phyloP scores from a whole-genome alignment of 805 yeast genomes.

The Hanseniaspora jakobsenii region DNA sequence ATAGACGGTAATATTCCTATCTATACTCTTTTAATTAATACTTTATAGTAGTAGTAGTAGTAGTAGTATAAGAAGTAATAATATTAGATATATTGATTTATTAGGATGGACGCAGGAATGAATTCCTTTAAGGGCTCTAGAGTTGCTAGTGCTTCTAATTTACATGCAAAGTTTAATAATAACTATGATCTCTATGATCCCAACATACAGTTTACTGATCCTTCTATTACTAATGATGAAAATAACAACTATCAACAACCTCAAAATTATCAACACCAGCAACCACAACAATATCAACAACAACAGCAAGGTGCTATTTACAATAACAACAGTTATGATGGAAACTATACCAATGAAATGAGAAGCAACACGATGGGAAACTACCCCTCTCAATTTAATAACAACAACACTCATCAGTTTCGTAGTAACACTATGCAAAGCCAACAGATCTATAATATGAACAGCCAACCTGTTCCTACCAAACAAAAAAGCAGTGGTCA shows the following conservation, averaged over 20 bases:
- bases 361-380: background rate
- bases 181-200: background rate
- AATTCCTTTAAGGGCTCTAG: constrained; percentile 2
- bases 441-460: constrained; percentile 3
- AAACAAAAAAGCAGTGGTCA: background rate
- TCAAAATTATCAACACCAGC: background rate
- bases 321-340: too few species aligned
- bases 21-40: too few species aligned
- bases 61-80: too few species aligned
- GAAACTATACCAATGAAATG: background rate
- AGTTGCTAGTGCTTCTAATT: background rate
- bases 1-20: too few species aligned
- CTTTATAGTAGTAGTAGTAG: too few species aligned
- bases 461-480: background rate
- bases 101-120: constrained; percentile 15
- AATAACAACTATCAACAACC: background rate
- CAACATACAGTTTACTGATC: too few species aligned
- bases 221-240: background rate
- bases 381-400: too few species aligned
- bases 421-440: constrained; percentile 3
- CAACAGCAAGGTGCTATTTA: too few species aligned
- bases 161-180: background rate
- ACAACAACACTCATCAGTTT: background rate
- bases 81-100: too few species aligned
- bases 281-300: constrained; percentile 10